phyloP scores from a whole-genome alignment of 208 protist genomes.

The Trypanosoma boissoni region DNA sequence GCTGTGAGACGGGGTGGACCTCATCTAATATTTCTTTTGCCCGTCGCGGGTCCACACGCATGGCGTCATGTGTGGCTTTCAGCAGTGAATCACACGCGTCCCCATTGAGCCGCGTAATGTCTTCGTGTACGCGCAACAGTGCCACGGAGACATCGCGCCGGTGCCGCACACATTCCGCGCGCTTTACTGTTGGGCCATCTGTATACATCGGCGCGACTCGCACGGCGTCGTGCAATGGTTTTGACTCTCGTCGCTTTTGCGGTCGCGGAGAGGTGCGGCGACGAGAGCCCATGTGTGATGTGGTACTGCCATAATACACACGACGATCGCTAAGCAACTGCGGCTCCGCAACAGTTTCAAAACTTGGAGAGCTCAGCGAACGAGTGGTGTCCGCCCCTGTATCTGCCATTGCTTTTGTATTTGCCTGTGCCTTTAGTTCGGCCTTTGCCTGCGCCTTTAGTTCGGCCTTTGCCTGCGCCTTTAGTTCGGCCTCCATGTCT shows the following conservation, averaged over 20 bases:
- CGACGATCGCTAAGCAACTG: constrained; percentile 4
- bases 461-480: not conserved
- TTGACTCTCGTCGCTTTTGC: not conserved
- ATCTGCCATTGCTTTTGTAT: no score
- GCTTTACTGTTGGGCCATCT: constrained; percentile 9
- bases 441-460: constrained; percentile 10
- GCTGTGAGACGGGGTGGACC: constrained; percentile 36
- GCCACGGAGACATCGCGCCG: constrained; percentile 53
- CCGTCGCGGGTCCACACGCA: constrained; percentile 70
- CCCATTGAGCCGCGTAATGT: constrained; percentile 43
- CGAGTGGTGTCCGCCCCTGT: not conserved
- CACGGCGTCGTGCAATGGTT: not conserved
- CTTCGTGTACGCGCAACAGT: constrained; percentile 59
- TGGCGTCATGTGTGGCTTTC: constrained; percentile 43
- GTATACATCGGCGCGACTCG: constrained; percentile 5
- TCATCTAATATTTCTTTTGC: constrained; percentile 36
- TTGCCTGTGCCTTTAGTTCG: constrained; percentile 8
- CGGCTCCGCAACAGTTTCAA: constrained; percentile 2
- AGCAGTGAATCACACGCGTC: constrained; percentile 38
- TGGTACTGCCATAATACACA: constrained; percentile 13
- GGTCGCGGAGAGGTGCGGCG: not conserved
- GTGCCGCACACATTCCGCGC: constrained; percentile 35
- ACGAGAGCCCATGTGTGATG: no score
- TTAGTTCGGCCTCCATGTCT: constrained; percentile 7
- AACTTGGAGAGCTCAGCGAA: not conserved